phyloP scores from a whole-genome alignment of 129 eudicot genomes.

The Flaveria brownii region DNA sequence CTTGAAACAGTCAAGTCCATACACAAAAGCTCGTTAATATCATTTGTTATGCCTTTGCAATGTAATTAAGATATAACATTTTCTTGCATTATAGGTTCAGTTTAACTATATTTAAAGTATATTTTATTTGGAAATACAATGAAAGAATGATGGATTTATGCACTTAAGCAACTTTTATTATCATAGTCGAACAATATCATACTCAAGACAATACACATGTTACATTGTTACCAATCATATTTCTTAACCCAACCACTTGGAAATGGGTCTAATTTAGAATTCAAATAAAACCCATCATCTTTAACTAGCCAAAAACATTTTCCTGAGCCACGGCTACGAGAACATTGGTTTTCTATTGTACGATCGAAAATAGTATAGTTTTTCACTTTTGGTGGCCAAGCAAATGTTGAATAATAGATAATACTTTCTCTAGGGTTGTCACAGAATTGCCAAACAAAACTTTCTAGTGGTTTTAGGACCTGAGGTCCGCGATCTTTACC shows the following conservation, averaged over 20 bases:
- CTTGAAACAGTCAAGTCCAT: no score
- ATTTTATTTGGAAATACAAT: no score
- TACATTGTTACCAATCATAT: not conserved
- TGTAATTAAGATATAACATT: no score
- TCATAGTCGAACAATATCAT: not conserved
- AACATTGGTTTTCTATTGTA: not conserved
- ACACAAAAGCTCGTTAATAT: no score
- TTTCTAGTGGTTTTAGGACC: not conserved
- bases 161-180: no score
- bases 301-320: conserved; percentile 10
- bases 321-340: not conserved
- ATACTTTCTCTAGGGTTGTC: not conserved
- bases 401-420: not conserved
- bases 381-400: not conserved
- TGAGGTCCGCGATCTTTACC: not conserved
- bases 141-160: no score
- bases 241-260: conserved; percentile 11
- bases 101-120: no score
- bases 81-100: no score
- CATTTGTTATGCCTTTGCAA: no score
- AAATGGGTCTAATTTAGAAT: not conserved
- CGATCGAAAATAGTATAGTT: not conserved
- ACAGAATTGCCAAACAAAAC: not conserved
- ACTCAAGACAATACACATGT: not conserved
- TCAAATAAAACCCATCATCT: not conserved